Conservation (phyloP, 805 yeast species). For the Yamadazyma nakazawae region DNA sequence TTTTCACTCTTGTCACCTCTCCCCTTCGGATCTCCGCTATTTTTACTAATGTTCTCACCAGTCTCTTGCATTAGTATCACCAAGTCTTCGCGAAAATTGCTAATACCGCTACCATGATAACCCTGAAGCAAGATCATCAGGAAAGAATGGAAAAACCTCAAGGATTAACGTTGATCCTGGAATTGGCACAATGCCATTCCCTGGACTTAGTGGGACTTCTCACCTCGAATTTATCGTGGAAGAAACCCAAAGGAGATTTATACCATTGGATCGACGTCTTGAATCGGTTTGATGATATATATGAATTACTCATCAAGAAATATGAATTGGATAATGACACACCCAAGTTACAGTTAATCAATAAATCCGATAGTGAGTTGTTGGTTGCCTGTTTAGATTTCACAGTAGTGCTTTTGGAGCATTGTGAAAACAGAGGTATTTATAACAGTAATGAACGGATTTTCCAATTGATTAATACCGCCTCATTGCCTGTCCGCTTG, state of each 20-base stretch:
- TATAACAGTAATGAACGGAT: conserved; percentile 67
- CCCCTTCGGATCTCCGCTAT: too few relatives aligned
- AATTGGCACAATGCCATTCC: conserved; percentile 34
- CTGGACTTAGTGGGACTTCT: conserved; percentile 41
- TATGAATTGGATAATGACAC: conserved; percentile 49
- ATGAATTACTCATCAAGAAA: conserved; percentile 51
- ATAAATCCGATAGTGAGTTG: conserved; percentile 43
- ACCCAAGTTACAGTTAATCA: conserved; percentile 47
- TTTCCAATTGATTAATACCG: conserved; percentile 53
- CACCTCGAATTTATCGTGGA: conserved; percentile 46
- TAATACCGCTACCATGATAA: conserved; percentile 24
- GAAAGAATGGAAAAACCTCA: conserved; percentile 28
- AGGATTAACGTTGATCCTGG: conserved; percentile 33
- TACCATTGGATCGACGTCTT: conserved; percentile 75
- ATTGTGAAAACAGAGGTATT: conserved; percentile 63
- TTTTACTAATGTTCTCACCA: too few relatives aligned
- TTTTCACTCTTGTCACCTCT: not conserved
- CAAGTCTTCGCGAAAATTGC: not conserved
- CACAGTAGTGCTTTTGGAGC: conserved; percentile 59
- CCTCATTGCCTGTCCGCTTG: conserved; percentile 56
- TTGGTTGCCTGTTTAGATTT: conserved; percentile 56
- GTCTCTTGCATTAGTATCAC: too few relatives aligned
- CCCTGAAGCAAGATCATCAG: conserved; percentile 27
- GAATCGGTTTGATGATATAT: conserved; percentile 68
- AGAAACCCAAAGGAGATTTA: conserved; percentile 64